Conservation (phyloP, 345 rosid species). For the Zanthoxylum bungeanum region DNA sequence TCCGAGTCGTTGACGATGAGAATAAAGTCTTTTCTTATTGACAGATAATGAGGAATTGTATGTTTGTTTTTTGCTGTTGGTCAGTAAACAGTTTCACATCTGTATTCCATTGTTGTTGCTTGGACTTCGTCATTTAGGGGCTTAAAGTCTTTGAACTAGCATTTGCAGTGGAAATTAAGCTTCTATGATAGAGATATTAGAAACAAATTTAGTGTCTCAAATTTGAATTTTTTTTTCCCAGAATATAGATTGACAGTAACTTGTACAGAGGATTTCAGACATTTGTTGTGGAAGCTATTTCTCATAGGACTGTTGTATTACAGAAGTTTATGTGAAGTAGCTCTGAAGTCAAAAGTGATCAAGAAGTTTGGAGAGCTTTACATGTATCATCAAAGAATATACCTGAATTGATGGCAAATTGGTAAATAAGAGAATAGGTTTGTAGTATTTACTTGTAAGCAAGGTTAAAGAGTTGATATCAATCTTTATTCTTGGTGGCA, state of each 20-base stretch:
- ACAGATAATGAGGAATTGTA: constrained; percentile 44
- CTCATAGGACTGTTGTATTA: no score
- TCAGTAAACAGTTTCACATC: constrained; percentile 17
- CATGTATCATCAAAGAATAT: no score
- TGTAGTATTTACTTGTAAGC: no score
- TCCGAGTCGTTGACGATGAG: constrained; percentile 33
- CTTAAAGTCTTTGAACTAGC: constrained; percentile 6
- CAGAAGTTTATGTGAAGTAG: no score
- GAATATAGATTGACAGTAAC: neutral
- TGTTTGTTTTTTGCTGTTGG: constrained; percentile 29
- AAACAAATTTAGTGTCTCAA: neutral
- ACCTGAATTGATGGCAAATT: no score
- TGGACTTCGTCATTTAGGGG: neutral
- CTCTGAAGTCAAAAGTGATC: no score
- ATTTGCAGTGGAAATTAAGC: neutral
- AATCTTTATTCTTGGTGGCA: no score
- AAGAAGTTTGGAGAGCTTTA: no score
- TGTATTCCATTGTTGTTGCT: constrained; percentile 15
- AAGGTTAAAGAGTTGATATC: no score
- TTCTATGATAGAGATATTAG: neutral
- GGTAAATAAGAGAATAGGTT: no score
- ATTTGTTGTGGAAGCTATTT: no score
- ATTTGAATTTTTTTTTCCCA: neutral
- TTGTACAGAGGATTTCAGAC: neutral
- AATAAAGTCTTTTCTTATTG: constrained; percentile 27